Evolutionary conservation across 1,284 basidiomycete species (phyloP), one percentile per base, ranked within the genome.

Genomic region (Schizophyllum commune): DNA sequence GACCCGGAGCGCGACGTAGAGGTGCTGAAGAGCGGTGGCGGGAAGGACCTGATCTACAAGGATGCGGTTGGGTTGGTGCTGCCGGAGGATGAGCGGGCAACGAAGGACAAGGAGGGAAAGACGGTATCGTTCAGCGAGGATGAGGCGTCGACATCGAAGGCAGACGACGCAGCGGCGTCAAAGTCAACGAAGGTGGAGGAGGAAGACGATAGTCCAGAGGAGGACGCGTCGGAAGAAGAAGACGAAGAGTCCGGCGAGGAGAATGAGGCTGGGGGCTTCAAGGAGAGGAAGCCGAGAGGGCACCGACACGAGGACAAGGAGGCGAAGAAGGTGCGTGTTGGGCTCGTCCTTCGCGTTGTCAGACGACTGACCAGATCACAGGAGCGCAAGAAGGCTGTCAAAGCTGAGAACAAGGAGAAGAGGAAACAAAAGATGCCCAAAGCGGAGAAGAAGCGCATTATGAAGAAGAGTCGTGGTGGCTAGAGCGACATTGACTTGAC

Each of bases 371-470:
- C 54, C 22, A 32, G 58, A 64, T 33, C 59, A 27, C 63, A 96
- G 92, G 92, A 94, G 73, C 85, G 95, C 9, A 96, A 97, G 74
- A 91, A 92, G 71, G 87, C 88, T 11, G 84, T 83, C 33, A 98
- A 97, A 72, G 90, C 88, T 65, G 91, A 92, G 72, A 86, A 89
- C 59, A 83, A 89, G 68, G 94, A 97, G 76, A 92, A 85, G 74
- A 82, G 95, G 63, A 92, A 94, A 73, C 80, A 84, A 66, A 98
- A 98, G 77, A 94, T 98, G 80, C 91, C 93, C 59, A 98, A 98
- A 74, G 84, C 88, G 52, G 93, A 96, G 75, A 98, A 98, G 79
- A 91, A 92, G 75, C 82, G 86, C 57, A 83, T 84, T 65, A 82
- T 97, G 66, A 96, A 93, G 75, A 79, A 79, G 67, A 74, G 72